These are phyloP conservation scores for Quercus bicolor DNA, from an alignment of 306 rosid species.

Conservation along the genomic window DNA sequence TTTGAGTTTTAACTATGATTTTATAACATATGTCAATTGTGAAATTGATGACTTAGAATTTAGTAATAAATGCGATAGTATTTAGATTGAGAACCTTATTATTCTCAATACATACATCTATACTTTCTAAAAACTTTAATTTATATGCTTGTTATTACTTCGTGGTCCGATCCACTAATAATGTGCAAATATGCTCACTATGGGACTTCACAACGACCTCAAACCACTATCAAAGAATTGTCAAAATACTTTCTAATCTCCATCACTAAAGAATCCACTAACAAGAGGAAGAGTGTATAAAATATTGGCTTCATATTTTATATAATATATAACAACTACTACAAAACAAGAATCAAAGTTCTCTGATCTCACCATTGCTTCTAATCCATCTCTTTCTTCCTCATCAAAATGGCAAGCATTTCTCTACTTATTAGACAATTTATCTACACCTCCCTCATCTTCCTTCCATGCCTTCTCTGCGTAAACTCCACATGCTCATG, in stretches of 20 bases:
- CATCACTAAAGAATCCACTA: slow-evolving; percentile 8
- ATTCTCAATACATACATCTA: neutral
- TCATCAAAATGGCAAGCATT: slow-evolving; percentile 18
- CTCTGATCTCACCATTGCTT: slow-evolving; percentile 17
- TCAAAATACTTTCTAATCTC: neutral
- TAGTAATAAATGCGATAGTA: no score
- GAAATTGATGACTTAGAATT: no score
- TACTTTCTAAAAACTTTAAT: neutral
- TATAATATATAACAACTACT: neutral
- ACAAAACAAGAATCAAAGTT: slow-evolving; percentile 18
- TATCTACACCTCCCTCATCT: slow-evolving; percentile 7
- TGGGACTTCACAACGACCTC: neutral
- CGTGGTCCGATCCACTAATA: neutral
- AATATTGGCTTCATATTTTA: neutral
- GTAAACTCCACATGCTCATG: slow-evolving; percentile 25
- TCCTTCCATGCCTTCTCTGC: slow-evolving; percentile 12
- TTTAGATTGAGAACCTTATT: no score
- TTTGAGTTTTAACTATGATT: no score
- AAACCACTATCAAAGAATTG: neutral
- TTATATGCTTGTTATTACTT: no score
- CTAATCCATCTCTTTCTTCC: neutral
- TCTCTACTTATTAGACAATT: neutral
- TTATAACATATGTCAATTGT: no score
- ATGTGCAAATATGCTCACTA: neutral
- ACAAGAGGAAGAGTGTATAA: neutral